phyloP scores from a whole-genome alignment of 108 stramenopile genomes.

The Schizochytrium sp. region DNA sequence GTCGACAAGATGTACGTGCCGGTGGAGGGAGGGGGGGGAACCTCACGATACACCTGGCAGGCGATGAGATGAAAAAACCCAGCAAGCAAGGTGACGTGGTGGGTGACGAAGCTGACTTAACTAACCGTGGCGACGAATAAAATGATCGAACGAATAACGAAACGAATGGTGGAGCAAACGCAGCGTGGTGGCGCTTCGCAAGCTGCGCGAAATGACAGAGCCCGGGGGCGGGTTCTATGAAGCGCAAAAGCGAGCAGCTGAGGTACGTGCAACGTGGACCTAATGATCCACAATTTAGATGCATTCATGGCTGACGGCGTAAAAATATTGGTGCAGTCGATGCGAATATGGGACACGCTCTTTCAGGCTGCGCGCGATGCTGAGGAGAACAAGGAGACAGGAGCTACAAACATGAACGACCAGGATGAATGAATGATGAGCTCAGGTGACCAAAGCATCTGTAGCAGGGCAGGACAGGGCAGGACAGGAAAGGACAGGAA shows the following conservation, averaged over 20 bases:
- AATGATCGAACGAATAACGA: too few species aligned
- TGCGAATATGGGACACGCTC: slow-evolving; percentile 10
- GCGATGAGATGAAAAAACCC: neutral
- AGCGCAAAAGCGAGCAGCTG: neutral
- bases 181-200: neutral
- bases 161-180: neutral
- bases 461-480: too few species aligned
- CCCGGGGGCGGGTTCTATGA: slow-evolving; percentile 15
- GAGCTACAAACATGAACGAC: neutral
- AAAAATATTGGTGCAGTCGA: neutral
- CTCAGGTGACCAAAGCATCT: too few species aligned
- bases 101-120: neutral
- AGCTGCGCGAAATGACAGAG: neutral
- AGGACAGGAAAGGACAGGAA: too few species aligned
- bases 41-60: neutral
- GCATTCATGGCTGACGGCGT: neutral
- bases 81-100: neutral
- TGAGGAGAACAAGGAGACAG: neutral
- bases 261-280: neutral
- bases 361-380: neutral
- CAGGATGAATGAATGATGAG: neutral
- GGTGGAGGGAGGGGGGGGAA: neutral
- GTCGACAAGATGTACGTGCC: neutral
- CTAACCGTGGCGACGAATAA: neutral
- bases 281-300: neutral